These are phyloP conservation scores for Xylaria sp. DNA, from an alignment of 2,329 filamentous ascomycete genomes.

Conservation along the genomic window DNA sequence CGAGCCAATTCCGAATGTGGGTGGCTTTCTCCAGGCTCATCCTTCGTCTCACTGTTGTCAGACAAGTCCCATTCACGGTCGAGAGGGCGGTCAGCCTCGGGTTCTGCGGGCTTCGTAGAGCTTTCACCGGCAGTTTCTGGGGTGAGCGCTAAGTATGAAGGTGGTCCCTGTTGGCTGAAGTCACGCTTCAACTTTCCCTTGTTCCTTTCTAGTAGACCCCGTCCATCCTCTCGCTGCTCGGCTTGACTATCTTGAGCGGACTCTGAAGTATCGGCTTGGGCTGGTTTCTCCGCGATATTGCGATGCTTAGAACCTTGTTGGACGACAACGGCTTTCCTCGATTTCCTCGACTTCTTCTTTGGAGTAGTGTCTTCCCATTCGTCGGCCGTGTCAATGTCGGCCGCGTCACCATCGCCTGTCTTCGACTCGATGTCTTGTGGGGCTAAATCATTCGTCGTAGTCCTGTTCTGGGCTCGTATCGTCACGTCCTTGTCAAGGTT, in stretches of 20 bases:
- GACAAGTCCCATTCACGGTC: constrained; percentile 7
- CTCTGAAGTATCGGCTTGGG: constrained; percentile 16
- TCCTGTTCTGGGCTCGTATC: constrained; percentile 39
- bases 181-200: constrained; percentile 9
- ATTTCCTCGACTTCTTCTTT: constrained; percentile 32
- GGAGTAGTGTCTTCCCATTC: constrained; percentile 30
- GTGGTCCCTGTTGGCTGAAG: constrained; percentile 3
- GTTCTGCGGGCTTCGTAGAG: background rate
- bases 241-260: constrained; percentile 14
- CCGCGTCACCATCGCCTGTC: constrained; percentile 16
- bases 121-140: background rate
- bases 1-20: constrained; percentile 11
- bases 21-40: constrained; percentile 5
- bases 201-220: constrained; percentile 14
- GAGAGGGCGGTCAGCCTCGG: constrained; percentile 3
- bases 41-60: constrained; percentile 7
- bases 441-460: constrained; percentile 10
- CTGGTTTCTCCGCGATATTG: constrained; percentile 16
- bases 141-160: constrained; percentile 5
- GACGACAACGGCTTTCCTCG: constrained; percentile 31
- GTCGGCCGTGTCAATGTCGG: constrained; percentile 20
- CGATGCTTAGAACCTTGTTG: constrained; percentile 25
- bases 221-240: constrained; percentile 8
- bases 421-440: constrained; percentile 26
- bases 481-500: constrained; percentile 47